phyloP scores from a whole-genome alignment of 768 basidiomycete genomes.

The Hygrophorus pudorinus region DNA sequence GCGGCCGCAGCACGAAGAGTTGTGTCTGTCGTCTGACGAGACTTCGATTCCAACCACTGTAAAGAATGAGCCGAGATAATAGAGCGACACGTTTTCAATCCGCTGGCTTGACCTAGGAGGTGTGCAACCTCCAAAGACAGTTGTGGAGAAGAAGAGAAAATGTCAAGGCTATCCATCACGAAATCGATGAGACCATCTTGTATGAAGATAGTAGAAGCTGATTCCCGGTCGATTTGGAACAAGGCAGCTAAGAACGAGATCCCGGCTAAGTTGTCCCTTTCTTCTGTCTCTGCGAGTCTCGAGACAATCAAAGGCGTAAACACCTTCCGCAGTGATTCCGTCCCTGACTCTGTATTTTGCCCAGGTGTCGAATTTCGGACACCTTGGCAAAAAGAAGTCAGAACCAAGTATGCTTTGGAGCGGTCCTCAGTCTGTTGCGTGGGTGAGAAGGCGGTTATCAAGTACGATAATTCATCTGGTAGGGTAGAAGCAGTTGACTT shows the following conservation, averaged over 20 bases:
- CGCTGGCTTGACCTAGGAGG: constrained; percentile 65
- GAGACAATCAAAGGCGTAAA: constrained; percentile 42
- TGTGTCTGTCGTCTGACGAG: constrained; percentile 34
- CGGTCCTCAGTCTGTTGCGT: constrained; percentile 32
- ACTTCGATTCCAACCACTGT: constrained; percentile 59
- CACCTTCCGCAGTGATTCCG: constrained; percentile 35
- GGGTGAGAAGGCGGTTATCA: constrained; percentile 44
- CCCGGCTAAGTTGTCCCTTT: constrained; percentile 40
- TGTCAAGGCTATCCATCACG: constrained; percentile 61
- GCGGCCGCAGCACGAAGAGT: constrained; percentile 52
- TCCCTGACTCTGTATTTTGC: constrained; percentile 34
- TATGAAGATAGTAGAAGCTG: constrained; percentile 55
- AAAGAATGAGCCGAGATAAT: constrained; percentile 45
- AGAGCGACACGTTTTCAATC: constrained; percentile 62
- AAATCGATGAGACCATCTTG: constrained; percentile 54
- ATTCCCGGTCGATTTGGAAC: constrained; percentile 71
- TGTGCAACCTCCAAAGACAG: constrained; percentile 58
- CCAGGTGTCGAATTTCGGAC: constrained; percentile 28
- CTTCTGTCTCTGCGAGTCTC: constrained; percentile 46
- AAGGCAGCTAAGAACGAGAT: constrained; percentile 66
- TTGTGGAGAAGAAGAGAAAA: constrained; percentile 33
- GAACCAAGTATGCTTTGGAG: constrained; percentile 61
- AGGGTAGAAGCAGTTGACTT: constrained; percentile 25
- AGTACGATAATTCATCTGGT: constrained; percentile 45
- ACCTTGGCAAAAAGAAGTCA: constrained; percentile 61